phyloP scores from a whole-genome alignment of 1,139 yeast genomes.

The Diutina rugosa region DNA sequence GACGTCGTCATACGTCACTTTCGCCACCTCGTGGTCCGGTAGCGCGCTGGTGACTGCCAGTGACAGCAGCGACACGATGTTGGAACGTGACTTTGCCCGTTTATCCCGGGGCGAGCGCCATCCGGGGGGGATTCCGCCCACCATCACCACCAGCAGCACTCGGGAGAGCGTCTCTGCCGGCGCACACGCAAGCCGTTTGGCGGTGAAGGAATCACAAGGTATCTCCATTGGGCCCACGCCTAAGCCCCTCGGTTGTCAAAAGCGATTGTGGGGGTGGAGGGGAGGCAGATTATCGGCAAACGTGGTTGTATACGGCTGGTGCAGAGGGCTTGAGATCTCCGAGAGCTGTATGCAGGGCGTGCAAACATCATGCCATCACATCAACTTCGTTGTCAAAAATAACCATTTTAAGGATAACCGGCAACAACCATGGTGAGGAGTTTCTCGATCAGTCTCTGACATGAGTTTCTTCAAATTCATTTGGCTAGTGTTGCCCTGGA shows the following conservation, averaged over 20 bases:
- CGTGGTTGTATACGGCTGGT: background rate
- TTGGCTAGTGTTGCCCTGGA: no score
- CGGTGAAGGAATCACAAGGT: slow-evolving; percentile 40
- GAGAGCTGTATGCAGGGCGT: background rate
- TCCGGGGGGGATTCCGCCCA: slow-evolving; percentile 55
- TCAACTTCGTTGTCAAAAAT: no score
- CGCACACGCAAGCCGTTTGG: slow-evolving; percentile 45
- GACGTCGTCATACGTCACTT: background rate
- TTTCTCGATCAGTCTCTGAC: no score
- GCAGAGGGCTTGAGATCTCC: background rate
- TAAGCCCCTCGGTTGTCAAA: background rate
- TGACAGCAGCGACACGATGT: background rate
- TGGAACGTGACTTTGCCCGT: background rate
- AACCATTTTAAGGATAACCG: no score
- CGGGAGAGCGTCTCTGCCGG: slow-evolving; percentile 36
- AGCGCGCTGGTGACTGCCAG: background rate
- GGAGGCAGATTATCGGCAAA: background rate
- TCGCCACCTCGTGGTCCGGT: background rate
- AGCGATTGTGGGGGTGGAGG: background rate
- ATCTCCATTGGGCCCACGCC: background rate
- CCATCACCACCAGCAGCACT: slow-evolving; percentile 34
- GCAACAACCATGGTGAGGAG: no score
- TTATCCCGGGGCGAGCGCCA: slow-evolving; percentile 25
- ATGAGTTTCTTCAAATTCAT: no score
- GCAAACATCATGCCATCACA: no score